Evolutionary conservation across 139 green algal species (phyloP).

Genomic region (Diplosphaera chodatii): DNA sequence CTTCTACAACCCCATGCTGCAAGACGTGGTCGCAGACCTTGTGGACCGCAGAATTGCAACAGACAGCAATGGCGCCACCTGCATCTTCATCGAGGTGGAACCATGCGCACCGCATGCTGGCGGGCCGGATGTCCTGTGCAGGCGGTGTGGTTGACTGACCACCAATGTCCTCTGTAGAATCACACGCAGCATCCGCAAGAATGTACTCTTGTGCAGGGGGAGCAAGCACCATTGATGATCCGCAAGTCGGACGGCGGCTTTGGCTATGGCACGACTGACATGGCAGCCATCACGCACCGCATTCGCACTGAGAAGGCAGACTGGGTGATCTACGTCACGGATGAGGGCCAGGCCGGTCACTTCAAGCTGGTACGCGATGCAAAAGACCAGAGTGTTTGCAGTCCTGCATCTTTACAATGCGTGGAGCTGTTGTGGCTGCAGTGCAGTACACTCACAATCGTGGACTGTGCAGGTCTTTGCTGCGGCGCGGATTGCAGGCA

Average conservation of each 20-base stretch:
- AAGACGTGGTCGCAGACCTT: slow-evolving; percentile 71
- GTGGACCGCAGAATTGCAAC: slow-evolving; percentile 57
- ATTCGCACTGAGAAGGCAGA: slow-evolving; percentile 81
- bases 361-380: slow-evolving; percentile 62
- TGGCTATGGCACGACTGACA: slow-evolving; percentile 93
- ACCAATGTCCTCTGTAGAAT: too few species aligned
- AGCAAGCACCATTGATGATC: slow-evolving; percentile 83
- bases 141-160: too few species aligned
- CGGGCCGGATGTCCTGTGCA: too few species aligned
- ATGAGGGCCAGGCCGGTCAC: slow-evolving; percentile 85
- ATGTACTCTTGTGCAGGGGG: too few species aligned
- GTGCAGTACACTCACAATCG: too few species aligned
- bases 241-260: slow-evolving; percentile 94
- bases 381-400: not conserved
- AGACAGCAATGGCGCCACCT: slow-evolving; percentile 77
- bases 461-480: slow-evolving; percentile 66
- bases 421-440: too few species aligned
- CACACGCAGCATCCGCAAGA: too few species aligned
- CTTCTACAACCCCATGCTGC: slow-evolving; percentile 95
- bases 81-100: slow-evolving; percentile 57
- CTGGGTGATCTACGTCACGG: slow-evolving; percentile 97
- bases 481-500: slow-evolving; percentile 59
- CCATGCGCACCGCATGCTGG: too few species aligned
- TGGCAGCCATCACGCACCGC: slow-evolving; percentile 81
- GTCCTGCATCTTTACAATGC: too few species aligned